Percentiles rank a stretch among this genome's conserved stretches.
Conservation (phyloP, 2,329 filamentous ascomycete genomes). For the Seiridium cupressi region DNA sequence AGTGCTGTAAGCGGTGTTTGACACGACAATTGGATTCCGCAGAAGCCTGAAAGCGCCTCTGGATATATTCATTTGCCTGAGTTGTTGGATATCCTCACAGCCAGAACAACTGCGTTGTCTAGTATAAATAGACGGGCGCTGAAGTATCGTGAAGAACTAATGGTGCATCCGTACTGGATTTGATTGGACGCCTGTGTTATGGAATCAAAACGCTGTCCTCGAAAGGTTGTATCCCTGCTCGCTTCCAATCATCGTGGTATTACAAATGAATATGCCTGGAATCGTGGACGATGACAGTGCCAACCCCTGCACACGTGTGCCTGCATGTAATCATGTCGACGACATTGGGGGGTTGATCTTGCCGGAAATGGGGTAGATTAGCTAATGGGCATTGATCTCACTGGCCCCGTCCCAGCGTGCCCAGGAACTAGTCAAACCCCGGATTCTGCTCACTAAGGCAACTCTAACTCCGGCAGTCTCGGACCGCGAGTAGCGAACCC, state of each 20-base stretch:
- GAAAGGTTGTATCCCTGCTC: neutral
- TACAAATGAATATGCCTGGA: neutral
- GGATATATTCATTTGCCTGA: neutral
- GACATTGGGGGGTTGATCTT: neutral
- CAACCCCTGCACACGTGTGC: too few species aligned
- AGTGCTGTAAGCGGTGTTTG: neutral
- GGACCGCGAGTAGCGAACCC: neutral
- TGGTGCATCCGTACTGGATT: neutral
- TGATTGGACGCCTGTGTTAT: neutral
- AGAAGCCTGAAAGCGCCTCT: neutral
- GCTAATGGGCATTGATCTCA: constrained; percentile 1
- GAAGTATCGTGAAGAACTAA: neutral
- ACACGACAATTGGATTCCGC: neutral
- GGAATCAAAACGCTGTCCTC: neutral
- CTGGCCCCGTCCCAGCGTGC: neutral
- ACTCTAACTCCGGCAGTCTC: neutral
- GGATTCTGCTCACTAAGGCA: neutral
- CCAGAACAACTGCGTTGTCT: neutral
- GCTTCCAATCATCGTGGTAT: neutral
- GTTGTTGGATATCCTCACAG: neutral
- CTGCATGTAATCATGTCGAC: neutral
- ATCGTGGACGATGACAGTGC: neutral
- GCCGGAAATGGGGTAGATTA: neutral
- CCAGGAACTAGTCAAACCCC: neutral
- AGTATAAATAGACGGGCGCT: neutral